A percentile compares a stretch with the other conserved stretches of the same genome.
phyloP scores from a whole-genome alignment of 352 stramenopile genomes.

The Phytophthora pini region DNA sequence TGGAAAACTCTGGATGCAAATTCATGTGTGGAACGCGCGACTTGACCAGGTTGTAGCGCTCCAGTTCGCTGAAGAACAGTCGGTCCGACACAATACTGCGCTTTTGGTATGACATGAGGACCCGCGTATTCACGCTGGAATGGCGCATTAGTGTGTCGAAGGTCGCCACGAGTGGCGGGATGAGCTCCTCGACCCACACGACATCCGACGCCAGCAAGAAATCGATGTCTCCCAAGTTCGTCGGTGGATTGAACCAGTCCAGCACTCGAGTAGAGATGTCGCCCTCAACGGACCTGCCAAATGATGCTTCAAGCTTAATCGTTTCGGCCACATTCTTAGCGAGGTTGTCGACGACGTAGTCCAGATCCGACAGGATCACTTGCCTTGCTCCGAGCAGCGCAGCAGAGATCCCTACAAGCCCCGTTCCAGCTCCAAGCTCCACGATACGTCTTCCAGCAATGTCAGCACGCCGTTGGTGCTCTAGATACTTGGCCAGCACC shows the following conservation, averaged over 20 bases:
- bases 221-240: slow-evolving; percentile 70
- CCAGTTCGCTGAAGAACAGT: slow-evolving; percentile 61
- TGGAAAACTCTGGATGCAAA: slow-evolving; percentile 54
- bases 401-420: slow-evolving; percentile 85
- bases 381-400: slow-evolving; percentile 76
- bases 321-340: slow-evolving; percentile 57
- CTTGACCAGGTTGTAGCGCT: slow-evolving; percentile 37
- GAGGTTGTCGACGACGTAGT: slow-evolving; percentile 89
- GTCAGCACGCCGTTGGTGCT: slow-evolving; percentile 46
- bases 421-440: slow-evolving; percentile 88
- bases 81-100: slow-evolving; percentile 67
- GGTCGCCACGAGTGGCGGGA: slow-evolving; percentile 82
- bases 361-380: slow-evolving; percentile 87
- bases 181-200: slow-evolving; percentile 91
- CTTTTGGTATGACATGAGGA: slow-evolving; percentile 81
- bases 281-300: slow-evolving; percentile 2
- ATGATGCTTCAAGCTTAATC: slow-evolving; percentile 29
- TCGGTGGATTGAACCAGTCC: slow-evolving; percentile 72
- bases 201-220: slow-evolving; percentile 91
- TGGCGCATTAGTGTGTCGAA: slow-evolving; percentile 58
- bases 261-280: slow-evolving; percentile 48
- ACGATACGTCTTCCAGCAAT: slow-evolving; percentile 61
- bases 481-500: slow-evolving; percentile 92
- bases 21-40: slow-evolving; percentile 32
- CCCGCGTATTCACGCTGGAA: slow-evolving; percentile 39